phyloP scores from a whole-genome alignment of 495 filamentous ascomycete genomes.

The Pyrenopolyporus hunteri region DNA sequence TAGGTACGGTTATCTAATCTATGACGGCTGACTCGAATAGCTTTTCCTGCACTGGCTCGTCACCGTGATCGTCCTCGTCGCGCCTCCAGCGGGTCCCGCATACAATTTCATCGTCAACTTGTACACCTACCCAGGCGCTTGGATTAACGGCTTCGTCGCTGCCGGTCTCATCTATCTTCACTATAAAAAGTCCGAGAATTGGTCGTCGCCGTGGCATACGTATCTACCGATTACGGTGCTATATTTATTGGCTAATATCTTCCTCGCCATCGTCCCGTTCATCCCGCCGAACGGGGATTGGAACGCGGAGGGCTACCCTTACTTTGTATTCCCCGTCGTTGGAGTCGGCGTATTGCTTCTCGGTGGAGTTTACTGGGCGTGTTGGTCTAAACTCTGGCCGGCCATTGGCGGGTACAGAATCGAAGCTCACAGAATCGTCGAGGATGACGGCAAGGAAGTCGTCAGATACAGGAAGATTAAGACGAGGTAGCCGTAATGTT shows the following conservation, averaged over 20 bases:
- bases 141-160: constrained; percentile 62
- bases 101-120: constrained; percentile 47
- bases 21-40: constrained; percentile 20
- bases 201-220: constrained; percentile 52
- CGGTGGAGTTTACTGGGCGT: constrained; percentile 57
- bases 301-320: constrained; percentile 58
- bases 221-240: constrained; percentile 50
- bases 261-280: constrained; percentile 58
- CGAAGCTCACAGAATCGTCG: constrained; percentile 45
- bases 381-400: constrained; percentile 56
- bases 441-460: constrained; percentile 51
- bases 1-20: too few species aligned
- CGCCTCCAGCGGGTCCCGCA: constrained; percentile 51
- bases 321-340: constrained; percentile 59
- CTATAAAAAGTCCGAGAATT: constrained; percentile 49
- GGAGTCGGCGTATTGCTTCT: constrained; percentile 54
- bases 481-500: constrained; percentile 19
- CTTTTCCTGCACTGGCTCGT: constrained; percentile 56
- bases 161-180: constrained; percentile 57
- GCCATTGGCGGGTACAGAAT: constrained; percentile 54
- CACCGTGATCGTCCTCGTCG: constrained; percentile 54
- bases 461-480: constrained; percentile 52
- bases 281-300: constrained; percentile 58
- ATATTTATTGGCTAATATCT: constrained; percentile 55
- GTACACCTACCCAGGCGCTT: constrained; percentile 53